Base-by-base conservation (phyloP, 192 early-diverging fungal species). In the Coemansia sp. region DNA sequence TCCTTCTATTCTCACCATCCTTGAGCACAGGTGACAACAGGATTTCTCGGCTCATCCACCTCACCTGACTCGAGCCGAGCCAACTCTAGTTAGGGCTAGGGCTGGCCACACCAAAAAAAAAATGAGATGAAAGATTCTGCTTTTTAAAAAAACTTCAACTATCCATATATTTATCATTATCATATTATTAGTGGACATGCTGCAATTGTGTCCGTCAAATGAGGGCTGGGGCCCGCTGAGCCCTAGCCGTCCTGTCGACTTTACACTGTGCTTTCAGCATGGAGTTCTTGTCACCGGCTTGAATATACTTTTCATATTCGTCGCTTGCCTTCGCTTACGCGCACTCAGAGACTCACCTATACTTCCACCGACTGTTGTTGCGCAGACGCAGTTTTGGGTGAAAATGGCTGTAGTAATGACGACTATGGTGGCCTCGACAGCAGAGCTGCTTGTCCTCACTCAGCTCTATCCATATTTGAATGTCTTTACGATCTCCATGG, bases 181-280 rank as follows among this genome's bases (percentile, higher is more conserved):
- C 11, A 5, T 48, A 21, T 9, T 19, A 48, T 8, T 48, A 48
- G 45, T 48, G 19, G 21, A 5, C 25, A 27, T 38, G 34, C 38
- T 15, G 29, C 17, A 44, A 27, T 50, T 64, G 8, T 84, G 82
- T 53, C 73, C 70, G 21, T 73, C 74, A n/a, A 62, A 50, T 23
- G 82, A 84, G 32, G 82, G 82, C 73, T 84, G 77, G 76, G 82
- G 82, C n/a, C 82, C 82, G 25, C 62, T 79, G 25, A 84, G 82
- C 48, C 73, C 76, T 15, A 68, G 27, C 34, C 76, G 82, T 3
- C 77, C 76, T 0, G 74, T 76, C 32, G 82, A 84, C 63, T 76
- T 84, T 63, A 76, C 82, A 2, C 14, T 61, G 9, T 84, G 82
- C 45, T 84, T 84, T 21, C 60, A 84, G 65, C 46, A 84, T 46